A percentile compares a stretch with the other conserved stretches of the same genome.
phyloP scores from a whole-genome alignment of 352 stramenopile species.

The Globisporangium cylindrosporum region DNA sequence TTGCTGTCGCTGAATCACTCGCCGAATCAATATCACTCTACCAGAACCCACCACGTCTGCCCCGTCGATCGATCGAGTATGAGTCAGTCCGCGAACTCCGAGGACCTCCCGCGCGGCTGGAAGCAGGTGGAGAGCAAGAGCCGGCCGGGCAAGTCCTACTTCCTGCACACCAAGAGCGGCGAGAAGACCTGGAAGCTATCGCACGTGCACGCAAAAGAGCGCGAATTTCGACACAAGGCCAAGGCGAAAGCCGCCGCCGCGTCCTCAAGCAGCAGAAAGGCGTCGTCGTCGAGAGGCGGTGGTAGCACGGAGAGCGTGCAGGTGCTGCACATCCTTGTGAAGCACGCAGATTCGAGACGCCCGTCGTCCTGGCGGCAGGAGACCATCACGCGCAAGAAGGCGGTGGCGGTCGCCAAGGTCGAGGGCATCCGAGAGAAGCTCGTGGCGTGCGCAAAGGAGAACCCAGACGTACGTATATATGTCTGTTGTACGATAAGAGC shows the following conservation, averaged over 20 bases:
- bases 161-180: slow-evolving; percentile 76
- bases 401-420: slow-evolving; percentile 73
- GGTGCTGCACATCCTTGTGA: slow-evolving; percentile 86
- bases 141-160: slow-evolving; percentile 81
- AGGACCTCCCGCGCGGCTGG: slow-evolving; percentile 81
- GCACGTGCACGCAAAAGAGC: slow-evolving; percentile 80
- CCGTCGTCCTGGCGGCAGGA: slow-evolving; percentile 88
- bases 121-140: slow-evolving; percentile 88
- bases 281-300: neutral
- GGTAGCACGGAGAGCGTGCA: slow-evolving; percentile 43
- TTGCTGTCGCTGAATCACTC: neutral
- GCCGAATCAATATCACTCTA: neutral
- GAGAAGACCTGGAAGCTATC: slow-evolving; percentile 88
- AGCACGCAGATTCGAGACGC: slow-evolving; percentile 78
- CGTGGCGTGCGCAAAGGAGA: slow-evolving; percentile 58
- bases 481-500: neutral
- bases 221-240: slow-evolving; percentile 61
- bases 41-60: neutral
- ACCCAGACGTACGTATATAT: slow-evolving; percentile 46
- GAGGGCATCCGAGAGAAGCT: slow-evolving; percentile 83
- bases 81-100: slow-evolving; percentile 32
- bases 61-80: neutral
- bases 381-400: slow-evolving; percentile 85
- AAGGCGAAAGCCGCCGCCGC: slow-evolving; percentile 20
- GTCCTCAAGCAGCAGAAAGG: slow-evolving; percentile 11